Evolutionary conservation across 495 filamentous ascomycete species (phyloP).

Genomic region (Penicillium crystallinum): DNA sequence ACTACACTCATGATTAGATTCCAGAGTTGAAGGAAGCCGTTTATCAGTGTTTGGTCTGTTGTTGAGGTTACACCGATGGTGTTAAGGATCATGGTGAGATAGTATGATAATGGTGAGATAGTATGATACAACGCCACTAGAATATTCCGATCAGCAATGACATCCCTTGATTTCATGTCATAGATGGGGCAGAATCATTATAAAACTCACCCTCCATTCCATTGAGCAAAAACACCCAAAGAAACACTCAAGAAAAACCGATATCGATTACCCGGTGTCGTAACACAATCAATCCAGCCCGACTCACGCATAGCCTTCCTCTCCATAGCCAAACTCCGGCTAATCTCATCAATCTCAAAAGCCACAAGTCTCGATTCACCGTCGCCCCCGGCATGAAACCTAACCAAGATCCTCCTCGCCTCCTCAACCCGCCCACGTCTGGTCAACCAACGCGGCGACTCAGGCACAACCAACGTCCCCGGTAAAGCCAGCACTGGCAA

Average conservation of each 20-base stretch:
- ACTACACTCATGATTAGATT: constrained; percentile 18
- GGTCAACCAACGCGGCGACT: constrained; percentile 28
- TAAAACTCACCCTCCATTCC: constrained; percentile 4
- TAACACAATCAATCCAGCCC: constrained; percentile 4
- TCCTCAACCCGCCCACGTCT: constrained; percentile 44
- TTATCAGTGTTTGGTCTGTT: constrained; percentile 34
- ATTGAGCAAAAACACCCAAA: constrained; percentile 9
- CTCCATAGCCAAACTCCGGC: not conserved
- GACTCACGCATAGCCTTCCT: not conserved
- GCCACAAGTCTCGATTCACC: not conserved
- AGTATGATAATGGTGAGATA: constrained; percentile 54
- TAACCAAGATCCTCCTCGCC: constrained; percentile 39
- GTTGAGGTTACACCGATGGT: constrained; percentile 46
- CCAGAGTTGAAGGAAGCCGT: constrained; percentile 11
- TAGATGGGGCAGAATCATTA: not conserved
- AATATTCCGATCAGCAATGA: not conserved
- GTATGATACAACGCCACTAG: constrained; percentile 49
- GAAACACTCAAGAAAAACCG: constrained; percentile 8
- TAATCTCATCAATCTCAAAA: constrained; percentile 4
- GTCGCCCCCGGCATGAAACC: constrained; percentile 48
- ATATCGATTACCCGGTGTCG: constrained; percentile 9
- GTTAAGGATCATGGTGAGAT: constrained; percentile 47
- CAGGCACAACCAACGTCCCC: constrained; percentile 28
- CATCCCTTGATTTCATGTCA: too few relatives aligned
- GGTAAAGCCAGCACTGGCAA: constrained; percentile 31